phyloP scores from a whole-genome alignment of 768 basidiomycete species.

The Suillus plorans region DNA sequence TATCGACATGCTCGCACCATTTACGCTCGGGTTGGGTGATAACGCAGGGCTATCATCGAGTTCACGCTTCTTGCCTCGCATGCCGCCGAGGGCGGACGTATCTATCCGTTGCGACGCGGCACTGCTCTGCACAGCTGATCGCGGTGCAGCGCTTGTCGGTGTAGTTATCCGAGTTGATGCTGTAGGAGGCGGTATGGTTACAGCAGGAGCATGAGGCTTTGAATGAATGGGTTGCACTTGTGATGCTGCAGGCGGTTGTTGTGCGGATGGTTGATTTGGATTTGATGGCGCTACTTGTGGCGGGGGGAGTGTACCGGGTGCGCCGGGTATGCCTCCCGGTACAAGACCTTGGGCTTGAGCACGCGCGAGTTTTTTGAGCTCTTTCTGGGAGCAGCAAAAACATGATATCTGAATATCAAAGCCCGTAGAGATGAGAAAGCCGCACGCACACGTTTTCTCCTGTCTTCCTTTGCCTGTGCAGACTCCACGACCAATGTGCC shows the following conservation, averaged over 20 bases:
- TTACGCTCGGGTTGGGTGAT: slow-evolving; percentile 21
- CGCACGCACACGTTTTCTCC: slow-evolving; percentile 68
- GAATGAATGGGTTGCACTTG: slow-evolving; percentile 13
- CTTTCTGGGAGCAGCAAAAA: slow-evolving; percentile 49
- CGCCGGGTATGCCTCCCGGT: slow-evolving; percentile 20
- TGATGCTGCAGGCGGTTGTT: slow-evolving; percentile 21
- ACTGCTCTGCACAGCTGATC: slow-evolving; percentile 26
- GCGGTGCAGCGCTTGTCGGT: slow-evolving; percentile 32
- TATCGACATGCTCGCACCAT: slow-evolving; percentile 27
- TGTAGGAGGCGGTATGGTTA: slow-evolving; percentile 32
- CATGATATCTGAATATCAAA: slow-evolving; percentile 13
- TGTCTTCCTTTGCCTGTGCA: slow-evolving; percentile 73
- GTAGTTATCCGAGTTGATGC: slow-evolving; percentile 29
- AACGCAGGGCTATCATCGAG: slow-evolving; percentile 25
- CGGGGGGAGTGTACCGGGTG: slow-evolving; percentile 32
- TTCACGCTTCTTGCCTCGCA: slow-evolving; percentile 36
- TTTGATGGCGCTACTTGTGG: slow-evolving; percentile 30
- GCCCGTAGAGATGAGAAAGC: slow-evolving; percentile 6
- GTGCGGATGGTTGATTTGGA: slow-evolving; percentile 21
- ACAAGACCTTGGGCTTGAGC: slow-evolving; percentile 38
- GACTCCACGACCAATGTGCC: slow-evolving; percentile 61
- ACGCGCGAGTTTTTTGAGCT: slow-evolving; percentile 68
- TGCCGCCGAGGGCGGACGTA: slow-evolving; percentile 6
- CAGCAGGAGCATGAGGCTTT: slow-evolving; percentile 32
- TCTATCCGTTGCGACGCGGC: slow-evolving; percentile 25